These are phyloP conservation scores for Rhizophagus sp. DNA, from an alignment of 192 early-diverging fungal genomes.

Conservation along the genomic window DNA sequence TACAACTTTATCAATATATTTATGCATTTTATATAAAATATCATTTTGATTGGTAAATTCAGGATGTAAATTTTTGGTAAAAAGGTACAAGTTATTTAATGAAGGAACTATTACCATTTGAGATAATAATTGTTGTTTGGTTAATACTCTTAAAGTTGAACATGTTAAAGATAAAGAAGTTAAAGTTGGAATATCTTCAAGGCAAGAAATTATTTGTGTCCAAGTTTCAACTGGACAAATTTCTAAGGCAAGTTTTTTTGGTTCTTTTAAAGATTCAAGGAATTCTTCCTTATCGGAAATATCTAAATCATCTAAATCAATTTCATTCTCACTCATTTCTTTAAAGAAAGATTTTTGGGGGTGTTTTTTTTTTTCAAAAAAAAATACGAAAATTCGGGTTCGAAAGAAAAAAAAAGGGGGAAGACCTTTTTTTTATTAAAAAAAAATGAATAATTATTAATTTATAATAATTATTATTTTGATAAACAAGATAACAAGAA, in stretches of 20 bases:
- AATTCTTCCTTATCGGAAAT: background rate
- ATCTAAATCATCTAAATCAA: constrained; percentile 13
- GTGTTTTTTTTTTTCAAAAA: no score
- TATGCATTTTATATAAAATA: constrained; percentile 24
- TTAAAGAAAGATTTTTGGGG: background rate
- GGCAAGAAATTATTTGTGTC: constrained; percentile 10
- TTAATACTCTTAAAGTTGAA: background rate
- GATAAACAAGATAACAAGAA: no score
- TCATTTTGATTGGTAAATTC: background rate
- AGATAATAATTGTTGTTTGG: background rate
- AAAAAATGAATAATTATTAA: no score
- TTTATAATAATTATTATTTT: no score
- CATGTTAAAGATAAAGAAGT: background rate
- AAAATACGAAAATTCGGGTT: no score
- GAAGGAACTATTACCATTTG: background rate
- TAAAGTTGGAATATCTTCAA: constrained; percentile 14
- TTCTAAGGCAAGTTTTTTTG: constrained; percentile 2
- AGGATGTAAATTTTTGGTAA: background rate
- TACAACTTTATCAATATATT: constrained; percentile 26
- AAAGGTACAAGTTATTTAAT: background rate
- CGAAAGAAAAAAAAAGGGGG: no score
- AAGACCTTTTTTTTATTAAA: no score
- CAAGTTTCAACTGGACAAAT: constrained; percentile 29
- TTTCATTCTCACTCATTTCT: background rate
- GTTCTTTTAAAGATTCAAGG: background rate